These are phyloP conservation scores for Anethum foeniculum DNA, from an alignment of 140 eudicot species.

Conservation along the genomic window DNA sequence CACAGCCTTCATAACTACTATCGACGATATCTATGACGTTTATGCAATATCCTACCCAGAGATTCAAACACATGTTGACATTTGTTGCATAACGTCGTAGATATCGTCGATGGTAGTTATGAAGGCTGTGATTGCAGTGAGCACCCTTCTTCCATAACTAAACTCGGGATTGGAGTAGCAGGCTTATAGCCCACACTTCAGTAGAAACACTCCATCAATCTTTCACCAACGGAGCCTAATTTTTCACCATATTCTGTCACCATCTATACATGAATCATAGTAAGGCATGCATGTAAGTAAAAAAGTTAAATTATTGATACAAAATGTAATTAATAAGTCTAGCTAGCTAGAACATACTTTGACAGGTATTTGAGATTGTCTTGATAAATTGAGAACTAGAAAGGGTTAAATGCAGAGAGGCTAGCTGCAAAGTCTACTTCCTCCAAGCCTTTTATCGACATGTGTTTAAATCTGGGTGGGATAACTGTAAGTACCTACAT, in stretches of 20 bases:
- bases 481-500: slow-evolving; percentile 31
- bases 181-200: too few species aligned
- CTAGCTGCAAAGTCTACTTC: not conserved
- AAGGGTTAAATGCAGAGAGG: slow-evolving; percentile 33
- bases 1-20: slow-evolving; percentile 25
- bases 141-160: not conserved
- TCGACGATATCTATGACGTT: slow-evolving; percentile 52
- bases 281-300: too few species aligned
- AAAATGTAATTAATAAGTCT: too few species aligned
- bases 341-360: too few species aligned
- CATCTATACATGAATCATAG: too few species aligned
- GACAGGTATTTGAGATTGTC: too few species aligned
- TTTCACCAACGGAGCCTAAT: too few species aligned
- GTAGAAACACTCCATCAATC: too few species aligned
- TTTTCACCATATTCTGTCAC: too few species aligned
- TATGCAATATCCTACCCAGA: slow-evolving; percentile 16
- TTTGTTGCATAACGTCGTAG: too few species aligned
- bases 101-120: slow-evolving; percentile 45
- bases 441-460: slow-evolving; percentile 15
- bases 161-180: too few species aligned
- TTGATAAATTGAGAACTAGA: slow-evolving; percentile 42
- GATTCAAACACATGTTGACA: slow-evolving; percentile 24
- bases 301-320: too few species aligned
- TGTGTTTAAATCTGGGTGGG: slow-evolving; percentile 25
- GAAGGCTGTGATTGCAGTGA: slow-evolving; percentile 23